Conservation (phyloP, 1,139 yeast genomes). For the Hansenula lynferdii region DNA sequence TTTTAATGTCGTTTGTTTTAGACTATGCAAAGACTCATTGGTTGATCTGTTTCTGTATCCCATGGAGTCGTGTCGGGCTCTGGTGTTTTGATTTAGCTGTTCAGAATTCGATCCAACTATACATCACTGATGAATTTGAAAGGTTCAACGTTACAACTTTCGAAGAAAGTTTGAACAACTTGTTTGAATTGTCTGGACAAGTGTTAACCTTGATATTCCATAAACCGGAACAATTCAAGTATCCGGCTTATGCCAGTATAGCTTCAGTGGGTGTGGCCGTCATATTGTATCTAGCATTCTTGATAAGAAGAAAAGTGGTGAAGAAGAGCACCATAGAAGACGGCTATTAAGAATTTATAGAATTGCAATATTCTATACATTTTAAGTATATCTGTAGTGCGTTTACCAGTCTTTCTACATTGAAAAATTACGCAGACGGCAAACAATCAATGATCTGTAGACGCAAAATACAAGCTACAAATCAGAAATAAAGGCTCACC, state of each 20-base stretch:
- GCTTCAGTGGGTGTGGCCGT: conserved; percentile 20
- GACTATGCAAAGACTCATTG: conserved; percentile 11
- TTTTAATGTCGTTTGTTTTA: conserved; percentile 9
- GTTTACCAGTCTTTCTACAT: too few species aligned
- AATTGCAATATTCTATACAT: too few species aligned
- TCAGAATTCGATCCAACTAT: conserved; percentile 28
- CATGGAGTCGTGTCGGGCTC: conserved; percentile 31
- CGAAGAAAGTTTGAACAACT: conserved; percentile 30
- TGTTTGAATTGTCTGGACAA: conserved; percentile 28
- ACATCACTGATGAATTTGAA: conserved; percentile 23
- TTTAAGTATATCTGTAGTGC: too few species aligned
- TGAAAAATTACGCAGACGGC: too few species aligned
- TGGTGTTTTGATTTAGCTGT: conserved; percentile 36
- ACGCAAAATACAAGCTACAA: too few species aligned
- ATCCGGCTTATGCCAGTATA: conserved; percentile 25
- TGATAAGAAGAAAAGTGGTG: neutral
- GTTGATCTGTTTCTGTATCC: conserved; percentile 24
- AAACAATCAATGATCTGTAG: neutral
- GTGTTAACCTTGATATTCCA: conserved; percentile 28
- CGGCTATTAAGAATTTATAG: neutral
- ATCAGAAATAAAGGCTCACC: neutral
- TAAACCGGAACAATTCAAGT: conserved; percentile 25
- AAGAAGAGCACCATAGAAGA: neutral
- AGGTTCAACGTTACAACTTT: conserved; percentile 30
- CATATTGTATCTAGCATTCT: conserved; percentile 17